Evolutionary conservation across 2,329 filamentous ascomycete species (phyloP).

Genomic region (Macrophomina tecta): DNA sequence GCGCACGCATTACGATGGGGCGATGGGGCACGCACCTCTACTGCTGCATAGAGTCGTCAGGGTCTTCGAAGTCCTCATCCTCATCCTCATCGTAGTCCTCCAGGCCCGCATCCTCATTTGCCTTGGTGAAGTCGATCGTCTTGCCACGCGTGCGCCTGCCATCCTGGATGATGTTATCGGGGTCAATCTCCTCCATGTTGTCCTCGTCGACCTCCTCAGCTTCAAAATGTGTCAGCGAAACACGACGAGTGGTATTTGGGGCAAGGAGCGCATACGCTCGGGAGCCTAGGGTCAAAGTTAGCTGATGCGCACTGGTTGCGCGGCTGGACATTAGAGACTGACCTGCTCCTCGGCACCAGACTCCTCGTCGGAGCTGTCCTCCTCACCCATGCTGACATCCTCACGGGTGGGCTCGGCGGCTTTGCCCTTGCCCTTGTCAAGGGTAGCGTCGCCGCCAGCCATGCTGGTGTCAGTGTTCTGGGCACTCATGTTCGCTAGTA

Average conservation of each 20-base stretch:
- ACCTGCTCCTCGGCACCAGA: constrained; percentile 67
- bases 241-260: neutral
- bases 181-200: constrained; percentile 89
- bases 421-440: constrained; percentile 90
- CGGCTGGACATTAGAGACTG: constrained; percentile 40
- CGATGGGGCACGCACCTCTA: constrained; percentile 33
- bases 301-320: constrained; percentile 9
- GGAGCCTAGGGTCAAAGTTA: constrained; percentile 29
- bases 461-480: constrained; percentile 45
- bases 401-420: constrained; percentile 59
- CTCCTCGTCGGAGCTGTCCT: constrained; percentile 72
- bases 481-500: constrained; percentile 33
- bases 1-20: neutral
- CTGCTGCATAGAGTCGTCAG: constrained; percentile 74
- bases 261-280: constrained; percentile 20
- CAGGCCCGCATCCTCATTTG: constrained; percentile 78
- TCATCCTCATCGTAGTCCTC: constrained; percentile 83
- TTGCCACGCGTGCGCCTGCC: constrained; percentile 89
- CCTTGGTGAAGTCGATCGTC: constrained; percentile 91
- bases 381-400: constrained; percentile 73
- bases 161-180: constrained; percentile 80
- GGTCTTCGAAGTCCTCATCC: constrained; percentile 69
- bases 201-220: constrained; percentile 77
- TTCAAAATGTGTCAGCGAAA: constrained; percentile 30
- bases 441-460: constrained; percentile 81